These are phyloP conservation scores for Alternaria solani DNA, from an alignment of 2,329 filamentous ascomycete genomes.

Conservation along the genomic window DNA sequence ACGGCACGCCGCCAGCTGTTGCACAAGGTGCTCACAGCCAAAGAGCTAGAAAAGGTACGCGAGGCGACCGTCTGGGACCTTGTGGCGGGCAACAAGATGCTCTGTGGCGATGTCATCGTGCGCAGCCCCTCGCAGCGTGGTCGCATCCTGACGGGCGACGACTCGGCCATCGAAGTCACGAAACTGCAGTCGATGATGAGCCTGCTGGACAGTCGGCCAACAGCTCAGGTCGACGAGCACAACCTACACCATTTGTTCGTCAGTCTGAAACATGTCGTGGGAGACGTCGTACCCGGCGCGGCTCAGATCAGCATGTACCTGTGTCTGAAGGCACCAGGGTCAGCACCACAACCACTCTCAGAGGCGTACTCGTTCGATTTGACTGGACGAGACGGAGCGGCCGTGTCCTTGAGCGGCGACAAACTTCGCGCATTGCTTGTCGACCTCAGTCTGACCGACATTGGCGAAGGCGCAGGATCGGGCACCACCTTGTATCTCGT, in stretches of 20 bases:
- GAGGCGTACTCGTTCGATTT: constrained; percentile 85
- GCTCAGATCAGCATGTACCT: constrained; percentile 77
- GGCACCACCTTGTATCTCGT: constrained; percentile 83
- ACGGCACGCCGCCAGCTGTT: constrained; percentile 86
- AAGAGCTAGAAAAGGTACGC: constrained; percentile 81
- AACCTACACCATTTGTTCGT: constrained; percentile 83
- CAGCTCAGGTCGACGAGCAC: constrained; percentile 70
- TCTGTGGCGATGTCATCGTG: constrained; percentile 93
- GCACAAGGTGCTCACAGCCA: constrained; percentile 88
- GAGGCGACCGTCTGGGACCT: constrained; percentile 96
- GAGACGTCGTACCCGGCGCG: constrained; percentile 76
- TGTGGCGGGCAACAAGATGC: constrained; percentile 91
- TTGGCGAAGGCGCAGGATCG: constrained; percentile 68
- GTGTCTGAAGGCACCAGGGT: constrained; percentile 73
- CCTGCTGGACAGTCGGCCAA: constrained; percentile 83
- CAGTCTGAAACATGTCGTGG: constrained; percentile 83
- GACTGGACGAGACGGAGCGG: constrained; percentile 74
- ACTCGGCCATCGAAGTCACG: constrained; percentile 90
- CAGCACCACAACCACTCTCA: constrained; percentile 72
- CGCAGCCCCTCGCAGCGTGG: constrained; percentile 85
- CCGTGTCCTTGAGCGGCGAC: constrained; percentile 68
- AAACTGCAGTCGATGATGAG: constrained; percentile 96
- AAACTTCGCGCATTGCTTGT: constrained; percentile 87
- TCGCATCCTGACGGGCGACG: constrained; percentile 86
- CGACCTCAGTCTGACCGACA: constrained; percentile 80